These are phyloP conservation scores for Phtheirospermum japonicum DNA, from an alignment of 257 asterid genomes.

Conservation along the genomic window DNA sequence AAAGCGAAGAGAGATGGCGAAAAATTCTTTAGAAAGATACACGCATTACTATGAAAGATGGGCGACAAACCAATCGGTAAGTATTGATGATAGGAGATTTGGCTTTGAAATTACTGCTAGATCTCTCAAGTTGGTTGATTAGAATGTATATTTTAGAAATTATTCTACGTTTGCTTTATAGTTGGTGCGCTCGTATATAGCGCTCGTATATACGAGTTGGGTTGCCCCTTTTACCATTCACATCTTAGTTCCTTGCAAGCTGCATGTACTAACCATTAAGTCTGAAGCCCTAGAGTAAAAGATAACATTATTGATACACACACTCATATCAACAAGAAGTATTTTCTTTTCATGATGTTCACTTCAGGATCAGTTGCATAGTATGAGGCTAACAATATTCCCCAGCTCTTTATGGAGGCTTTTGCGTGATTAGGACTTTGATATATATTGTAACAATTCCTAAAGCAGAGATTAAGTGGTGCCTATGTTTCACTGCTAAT, in stretches of 20 bases:
- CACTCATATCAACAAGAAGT: background rate
- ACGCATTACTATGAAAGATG: conserved; percentile 97
- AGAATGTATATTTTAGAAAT: conserved; percentile 13
- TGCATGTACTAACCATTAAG: conserved; percentile 16
- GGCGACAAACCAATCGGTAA: conserved; percentile 96
- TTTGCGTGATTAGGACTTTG: conserved; percentile 14
- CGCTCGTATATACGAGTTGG: conserved; percentile 6
- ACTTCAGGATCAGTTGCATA: background rate
- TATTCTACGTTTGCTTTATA: conserved; percentile 9
- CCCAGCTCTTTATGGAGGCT: conserved; percentile 4
- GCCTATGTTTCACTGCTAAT: conserved; percentile 4
- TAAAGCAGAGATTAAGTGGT: conserved; percentile 16
- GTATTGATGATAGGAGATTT: conserved; percentile 24
- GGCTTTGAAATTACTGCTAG: conserved; percentile 17
- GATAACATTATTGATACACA: background rate
- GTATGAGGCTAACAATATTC: background rate
- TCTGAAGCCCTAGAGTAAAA: conserved; percentile 16
- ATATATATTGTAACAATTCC: conserved; percentile 6
- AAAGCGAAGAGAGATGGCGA: conserved; percentile 97
- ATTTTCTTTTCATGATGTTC: background rate
- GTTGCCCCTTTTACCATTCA: conserved; percentile 20
- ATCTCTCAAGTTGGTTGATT: conserved; percentile 12
- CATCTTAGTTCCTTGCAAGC: conserved; percentile 9
- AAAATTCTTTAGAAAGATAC: conserved; percentile 90
- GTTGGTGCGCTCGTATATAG: conserved; percentile 8